phyloP scores from a whole-genome alignment of 2,329 filamentous ascomycete species.

The Thelonectria discophora region DNA sequence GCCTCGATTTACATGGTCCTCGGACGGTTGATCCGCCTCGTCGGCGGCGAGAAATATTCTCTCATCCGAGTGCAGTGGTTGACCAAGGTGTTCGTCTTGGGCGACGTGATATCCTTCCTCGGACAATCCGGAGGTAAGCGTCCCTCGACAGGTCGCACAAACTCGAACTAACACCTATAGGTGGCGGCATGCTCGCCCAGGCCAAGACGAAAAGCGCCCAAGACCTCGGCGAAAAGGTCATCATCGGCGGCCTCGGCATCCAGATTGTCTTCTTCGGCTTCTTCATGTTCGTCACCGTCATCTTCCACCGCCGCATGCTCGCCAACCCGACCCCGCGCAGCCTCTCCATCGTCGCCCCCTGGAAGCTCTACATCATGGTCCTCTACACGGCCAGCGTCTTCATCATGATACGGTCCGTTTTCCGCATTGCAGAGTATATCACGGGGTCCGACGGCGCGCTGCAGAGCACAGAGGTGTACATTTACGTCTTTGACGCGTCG shows the following conservation, averaged over 20 bases:
- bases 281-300: slow-evolving; percentile 55
- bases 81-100: slow-evolving; percentile 58
- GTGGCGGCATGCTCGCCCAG: slow-evolving; percentile 20
- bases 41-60: slow-evolving; percentile 5
- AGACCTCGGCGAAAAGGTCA: slow-evolving; percentile 52
- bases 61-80: slow-evolving; percentile 10
- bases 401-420: slow-evolving; percentile 51
- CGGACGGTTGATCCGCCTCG: slow-evolving; percentile 5
- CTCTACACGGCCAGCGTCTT: slow-evolving; percentile 36
- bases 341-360: slow-evolving; percentile 32
- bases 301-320: slow-evolving; percentile 51
- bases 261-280: slow-evolving; percentile 63
- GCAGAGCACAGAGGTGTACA: slow-evolving; percentile 41
- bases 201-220: slow-evolving; percentile 32
- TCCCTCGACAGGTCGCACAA: not conserved
- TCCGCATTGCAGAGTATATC: slow-evolving; percentile 52
- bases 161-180: not conserved
- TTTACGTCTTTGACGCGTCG: slow-evolving; percentile 47
- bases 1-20: slow-evolving; percentile 51
- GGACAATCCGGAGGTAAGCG: slow-evolving; percentile 32
- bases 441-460: slow-evolving; percentile 44
- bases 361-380: slow-evolving; percentile 37
- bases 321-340: slow-evolving; percentile 3
- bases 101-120: slow-evolving; percentile 56
- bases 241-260: slow-evolving; percentile 59